phyloP scores from a whole-genome alignment of 1,284 basidiomycete genomes.

The Trametes sp. region DNA sequence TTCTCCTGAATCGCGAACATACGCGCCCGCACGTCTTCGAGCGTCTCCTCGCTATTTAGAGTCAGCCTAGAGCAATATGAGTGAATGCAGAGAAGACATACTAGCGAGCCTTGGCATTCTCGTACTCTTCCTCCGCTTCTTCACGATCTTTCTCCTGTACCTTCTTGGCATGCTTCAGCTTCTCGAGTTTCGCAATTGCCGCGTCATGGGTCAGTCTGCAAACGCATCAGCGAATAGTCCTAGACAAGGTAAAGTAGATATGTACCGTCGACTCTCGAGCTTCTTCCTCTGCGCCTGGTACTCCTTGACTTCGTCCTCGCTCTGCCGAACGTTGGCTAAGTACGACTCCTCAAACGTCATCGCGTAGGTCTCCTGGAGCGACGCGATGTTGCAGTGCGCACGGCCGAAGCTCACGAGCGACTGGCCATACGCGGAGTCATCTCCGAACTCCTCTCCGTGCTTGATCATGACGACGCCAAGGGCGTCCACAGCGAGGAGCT shows the following conservation, averaged over 20 bases:
- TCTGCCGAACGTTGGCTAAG: slow-evolving; percentile 66
- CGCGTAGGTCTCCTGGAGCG: slow-evolving; percentile 81
- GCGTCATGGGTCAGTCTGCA: slow-evolving; percentile 79
- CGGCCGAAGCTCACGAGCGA: slow-evolving; percentile 77
- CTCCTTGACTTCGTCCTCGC: slow-evolving; percentile 73
- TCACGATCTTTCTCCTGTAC: slow-evolving; percentile 72
- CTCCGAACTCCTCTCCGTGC: slow-evolving; percentile 84
- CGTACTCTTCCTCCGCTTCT: slow-evolving; percentile 81
- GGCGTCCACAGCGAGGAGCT: slow-evolving; percentile 76
- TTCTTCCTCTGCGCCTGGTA: slow-evolving; percentile 78
- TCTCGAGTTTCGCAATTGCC: slow-evolving; percentile 70
- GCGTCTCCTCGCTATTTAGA: slow-evolving; percentile 74
- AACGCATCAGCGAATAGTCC: not conserved
- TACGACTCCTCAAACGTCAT: slow-evolving; percentile 77
- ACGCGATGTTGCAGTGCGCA: slow-evolving; percentile 83
- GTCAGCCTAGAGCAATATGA: not conserved
- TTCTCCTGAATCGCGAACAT: slow-evolving; percentile 82
- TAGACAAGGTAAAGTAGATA: not conserved
- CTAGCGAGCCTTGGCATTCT: slow-evolving; percentile 76
- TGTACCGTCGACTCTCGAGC: slow-evolving; percentile 79
- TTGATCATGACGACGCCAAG: slow-evolving; percentile 87
- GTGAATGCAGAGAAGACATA: slow-evolving; percentile 48
- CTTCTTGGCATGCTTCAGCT: slow-evolving; percentile 71
- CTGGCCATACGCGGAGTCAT: slow-evolving; percentile 74
- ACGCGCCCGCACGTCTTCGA: slow-evolving; percentile 78